Evolutionary conservation across 495 filamentous ascomycete species (phyloP).

Genomic region (Lasiosphaeria ovina): DNA sequence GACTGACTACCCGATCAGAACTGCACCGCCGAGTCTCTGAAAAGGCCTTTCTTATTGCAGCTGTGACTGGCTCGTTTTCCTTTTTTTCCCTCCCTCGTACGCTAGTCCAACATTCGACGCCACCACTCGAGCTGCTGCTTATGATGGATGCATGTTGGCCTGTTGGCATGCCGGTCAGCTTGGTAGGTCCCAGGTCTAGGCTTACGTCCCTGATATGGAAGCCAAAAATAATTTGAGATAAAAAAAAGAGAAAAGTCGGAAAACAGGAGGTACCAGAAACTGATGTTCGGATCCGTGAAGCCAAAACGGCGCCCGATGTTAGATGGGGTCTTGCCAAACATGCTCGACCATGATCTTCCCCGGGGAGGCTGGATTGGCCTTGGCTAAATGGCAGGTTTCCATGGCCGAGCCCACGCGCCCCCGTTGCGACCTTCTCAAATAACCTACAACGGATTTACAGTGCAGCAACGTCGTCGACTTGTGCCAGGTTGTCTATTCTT

Average conservation of each 20-base stretch:
- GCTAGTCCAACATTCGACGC: too few species aligned
- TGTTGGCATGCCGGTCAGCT: too few species aligned
- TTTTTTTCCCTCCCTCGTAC: too few species aligned
- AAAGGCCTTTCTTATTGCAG: too few species aligned
- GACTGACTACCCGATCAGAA: not conserved
- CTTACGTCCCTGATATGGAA: too few species aligned
- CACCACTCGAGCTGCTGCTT: too few species aligned
- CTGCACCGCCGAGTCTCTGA: too few species aligned
- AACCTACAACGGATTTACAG: slow-evolving; percentile 29
- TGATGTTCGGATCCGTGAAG: slow-evolving; percentile 29
- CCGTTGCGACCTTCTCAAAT: slow-evolving; percentile 22
- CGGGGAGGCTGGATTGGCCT: slow-evolving; percentile 25
- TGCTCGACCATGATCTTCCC: slow-evolving; percentile 36
- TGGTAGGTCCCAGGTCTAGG: too few species aligned
- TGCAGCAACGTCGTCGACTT: slow-evolving; percentile 26
- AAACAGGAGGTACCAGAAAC: slow-evolving; percentile 24
- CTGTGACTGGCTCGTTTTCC: too few species aligned
- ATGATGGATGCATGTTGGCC: too few species aligned
- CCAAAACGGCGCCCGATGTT: slow-evolving; percentile 32
- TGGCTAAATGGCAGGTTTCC: slow-evolving; percentile 25
- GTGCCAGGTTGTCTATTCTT: slow-evolving; percentile 27
- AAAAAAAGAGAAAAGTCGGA: not conserved
- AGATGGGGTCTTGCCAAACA: slow-evolving; percentile 36
- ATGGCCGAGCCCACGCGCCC: slow-evolving; percentile 7
- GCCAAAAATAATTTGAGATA: too few species aligned